Base-by-base conservation (phyloP, 768 basidiomycete species). In the Suillus alpinus region DNA sequence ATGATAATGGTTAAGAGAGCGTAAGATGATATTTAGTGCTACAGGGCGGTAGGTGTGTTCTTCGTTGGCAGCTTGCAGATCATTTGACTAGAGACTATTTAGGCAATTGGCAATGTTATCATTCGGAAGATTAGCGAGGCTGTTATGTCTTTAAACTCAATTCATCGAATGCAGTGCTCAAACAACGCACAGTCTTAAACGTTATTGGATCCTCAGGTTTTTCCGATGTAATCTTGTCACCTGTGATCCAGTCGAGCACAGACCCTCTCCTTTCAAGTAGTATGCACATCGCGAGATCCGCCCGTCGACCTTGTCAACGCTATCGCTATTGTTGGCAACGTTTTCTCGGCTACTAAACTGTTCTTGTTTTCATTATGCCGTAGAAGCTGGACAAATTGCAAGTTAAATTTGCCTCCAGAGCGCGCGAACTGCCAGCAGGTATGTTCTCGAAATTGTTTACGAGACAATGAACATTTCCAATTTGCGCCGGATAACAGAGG, bases 1-100 rank as follows among this genome's bases (percentile, higher is more conserved):
- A 59, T 78, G 60, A 50, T 62, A 36, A 39, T 66, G 56, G 63
- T 61, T 43, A 62, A 65, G 61, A 65, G 59, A 44, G 23, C 31
- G 14, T 53, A 23, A 36, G 10, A 26, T 13, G 23, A 12, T 46
- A 12, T 4, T 46, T 16, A 8, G 52, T 16, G 14, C 8, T 53
- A 6, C 4, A 16, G 26, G 26, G 26, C 9, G 8, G 14, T 16
- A 37, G 16, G 14, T 37, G n/a, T 14, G 23, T 37, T 18, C 16
- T 55, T 55, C 16, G 2, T 37, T 10, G 20, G 36, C 0, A 10
- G 23, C 16, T 55, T 37, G 36, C 52, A 23, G 14, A 26, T 26
- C 20, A 53, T 37, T 23, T 52, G 32, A 52, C 51, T 14, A 36
- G 32, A 52, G 34, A 52, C 23, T 53, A 53, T 37, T 1, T 37